These are phyloP conservation scores for Mortierella hygrophila DNA, from an alignment of 192 early-diverging fungal species.

Conservation along the genomic window DNA sequence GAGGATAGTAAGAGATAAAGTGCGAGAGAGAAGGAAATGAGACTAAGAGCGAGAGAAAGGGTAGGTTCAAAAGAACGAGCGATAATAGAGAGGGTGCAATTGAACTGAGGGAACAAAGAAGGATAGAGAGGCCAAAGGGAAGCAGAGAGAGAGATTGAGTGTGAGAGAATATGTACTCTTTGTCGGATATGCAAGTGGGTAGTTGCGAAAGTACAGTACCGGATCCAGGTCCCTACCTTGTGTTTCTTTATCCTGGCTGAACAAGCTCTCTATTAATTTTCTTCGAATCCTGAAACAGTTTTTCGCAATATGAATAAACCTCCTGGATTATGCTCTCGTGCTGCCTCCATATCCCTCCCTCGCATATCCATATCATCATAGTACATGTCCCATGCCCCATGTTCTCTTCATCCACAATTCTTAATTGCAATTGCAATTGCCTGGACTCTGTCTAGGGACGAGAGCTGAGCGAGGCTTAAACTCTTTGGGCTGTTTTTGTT, in stretches of 20 bases:
- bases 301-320: neutral
- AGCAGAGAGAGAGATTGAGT: neutral
- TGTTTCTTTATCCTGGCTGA: neutral
- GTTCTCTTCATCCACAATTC: neutral
- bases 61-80: too few species aligned
- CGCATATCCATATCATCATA: neutral
- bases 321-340: slow-evolving; percentile 1
- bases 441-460: neutral
- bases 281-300: neutral
- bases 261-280: neutral
- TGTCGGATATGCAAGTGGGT: neutral
- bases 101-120: neutral
- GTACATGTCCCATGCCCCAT: neutral
- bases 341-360: neutral
- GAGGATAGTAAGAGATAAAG: neutral
- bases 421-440: slow-evolving; percentile 1
- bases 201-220: neutral
- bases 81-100: neutral
- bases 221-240: neutral
- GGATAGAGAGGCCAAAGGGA: neutral
- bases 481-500: neutral
- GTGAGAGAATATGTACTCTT: neutral
- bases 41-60: too few species aligned
- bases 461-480: neutral
- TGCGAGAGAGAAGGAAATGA: neutral